Evolutionary conservation across 148 eudicot species (phyloP), one percentile per base, ranked within the genome.

Genomic region (Simmondsia chinensis): DNA sequence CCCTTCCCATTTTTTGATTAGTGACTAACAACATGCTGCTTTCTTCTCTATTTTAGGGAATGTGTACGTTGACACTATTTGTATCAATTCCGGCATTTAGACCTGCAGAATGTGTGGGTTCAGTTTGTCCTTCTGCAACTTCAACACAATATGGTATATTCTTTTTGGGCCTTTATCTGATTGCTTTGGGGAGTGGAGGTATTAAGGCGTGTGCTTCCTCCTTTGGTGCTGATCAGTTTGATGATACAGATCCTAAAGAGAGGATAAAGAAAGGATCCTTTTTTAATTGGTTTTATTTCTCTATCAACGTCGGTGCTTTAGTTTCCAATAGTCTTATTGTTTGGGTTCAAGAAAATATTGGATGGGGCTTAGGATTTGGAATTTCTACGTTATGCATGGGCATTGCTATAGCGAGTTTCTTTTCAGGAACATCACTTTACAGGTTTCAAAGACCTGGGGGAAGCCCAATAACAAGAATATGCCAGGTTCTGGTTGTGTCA

Each of bases 341-440:
- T 42, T 73, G 77, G 77, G 53, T 80, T 38, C 83, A 73, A 73
- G 80, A 76, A 31, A 80, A 80, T 54, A 53, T 46, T 34, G 88
- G 88, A 16, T 80, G 88, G 88, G 83, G 79, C 46, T 45, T 76
- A 21, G 83, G 83, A 12, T 80, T 80, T 43, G 80, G 75, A 21
- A 73, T 76, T 46, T 83, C 81, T 35, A 65, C 89, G 25, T 20
- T 71, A 11, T 73, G 61, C 55, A 73, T 81, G 76, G 80, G 71
- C 25, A 36, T 81, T 49, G 89, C 81, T 42, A 72, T 66, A 48
- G 54, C 34, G 39, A 73, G 73, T 43, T 80, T 80, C 60, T 74
- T 76, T 35, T 46, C 65, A 4, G 88, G 88, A 15, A 76, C 77
- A 20, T 27, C 61, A 44, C 51, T 67, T 6, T 80, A 73, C 48